Evolutionary conservation across 1,284 basidiomycete genomes (phyloP).

Genomic region (Athelia psychrophila): DNA sequence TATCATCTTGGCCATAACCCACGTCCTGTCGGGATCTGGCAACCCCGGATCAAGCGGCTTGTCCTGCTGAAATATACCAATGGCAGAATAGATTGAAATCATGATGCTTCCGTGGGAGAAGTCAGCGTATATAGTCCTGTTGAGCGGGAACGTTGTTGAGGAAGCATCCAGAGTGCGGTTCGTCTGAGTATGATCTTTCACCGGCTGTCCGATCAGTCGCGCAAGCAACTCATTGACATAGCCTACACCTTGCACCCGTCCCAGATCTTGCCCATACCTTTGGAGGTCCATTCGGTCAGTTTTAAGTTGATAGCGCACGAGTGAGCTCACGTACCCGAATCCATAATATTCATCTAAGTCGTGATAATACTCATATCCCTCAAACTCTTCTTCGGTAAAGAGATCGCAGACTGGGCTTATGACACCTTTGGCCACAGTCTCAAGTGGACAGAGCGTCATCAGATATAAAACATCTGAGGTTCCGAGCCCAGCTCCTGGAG

Average conservation of each 20-base stretch:
- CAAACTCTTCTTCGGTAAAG: conserved; percentile 59
- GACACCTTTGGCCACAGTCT: conserved; percentile 47
- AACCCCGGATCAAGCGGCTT: conserved; percentile 37
- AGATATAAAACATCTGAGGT: conserved; percentile 57
- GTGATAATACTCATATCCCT: conserved; percentile 62
- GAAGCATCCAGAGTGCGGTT: conserved; percentile 72
- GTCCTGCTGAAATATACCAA: conserved; percentile 59
- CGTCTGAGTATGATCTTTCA: conserved; percentile 71
- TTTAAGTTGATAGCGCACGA: neutral
- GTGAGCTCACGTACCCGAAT: conserved; percentile 49
- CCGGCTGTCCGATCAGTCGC: conserved; percentile 59
- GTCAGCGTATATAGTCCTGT: conserved; percentile 66
- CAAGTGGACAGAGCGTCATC: conserved; percentile 77
- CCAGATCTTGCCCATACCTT: conserved; percentile 66
- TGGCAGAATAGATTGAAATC: conserved; percentile 71
- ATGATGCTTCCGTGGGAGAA: conserved; percentile 85
- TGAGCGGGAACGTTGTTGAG: conserved; percentile 70
- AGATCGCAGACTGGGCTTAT: conserved; percentile 68
- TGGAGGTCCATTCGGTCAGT: neutral
- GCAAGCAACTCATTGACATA: conserved; percentile 84
- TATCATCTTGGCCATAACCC: conserved; percentile 56
- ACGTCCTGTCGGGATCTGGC: conserved; percentile 43
- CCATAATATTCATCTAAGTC: conserved; percentile 80
- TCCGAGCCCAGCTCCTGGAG: conserved; percentile 61
- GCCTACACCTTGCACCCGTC: conserved; percentile 76